Base-by-base conservation (phyloP, 1,284 basidiomycete species). In the Meira miltonrushii region DNA sequence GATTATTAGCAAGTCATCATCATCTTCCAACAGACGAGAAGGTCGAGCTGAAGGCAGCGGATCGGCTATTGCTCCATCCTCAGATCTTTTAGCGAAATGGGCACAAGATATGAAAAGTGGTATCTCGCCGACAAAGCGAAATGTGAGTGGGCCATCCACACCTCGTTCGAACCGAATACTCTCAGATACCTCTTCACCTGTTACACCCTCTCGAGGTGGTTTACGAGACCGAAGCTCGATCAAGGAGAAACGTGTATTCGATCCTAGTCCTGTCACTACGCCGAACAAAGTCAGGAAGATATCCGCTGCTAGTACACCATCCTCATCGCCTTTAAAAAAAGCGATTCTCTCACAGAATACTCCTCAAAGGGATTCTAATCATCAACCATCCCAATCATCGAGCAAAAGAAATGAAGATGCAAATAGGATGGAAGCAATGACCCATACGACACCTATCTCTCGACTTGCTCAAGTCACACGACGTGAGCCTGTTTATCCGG, bases 81-180 rank as follows among this genome's bases (percentile, higher is more conserved):
- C 46, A 6, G 46, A 17, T 21, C 17, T 12, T n/a, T 17, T 23
- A 23, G 17, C 46, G 15, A 53, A 53, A 33, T 17, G 50, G 37
- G 28, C 50, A 37, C 50, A 33, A n/a, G 50, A 53, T 33, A 41
- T 53, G 11, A 53, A 33, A 33, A 39, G 38, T 53, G 50, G 50
- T 4, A 33, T 33, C 8, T 17, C 50, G 5, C 37, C 37, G 8
- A 28, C 17, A 23, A 48, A 15, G 12, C 17, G 12, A 2, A 48
- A 48, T 25, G 5, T n/a, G 12, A 48, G 46, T 48, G 17, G 17
- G 23, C 46, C 25, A 15, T 48, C 46, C 12, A 48, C 17, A 25
- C 12, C 46, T 17, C 12, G 17, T 17, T 21, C n/a, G 7, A n/a
- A 43, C 10, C 25, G 17, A 25, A 15, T n/a, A 48, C 5, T 21